These are phyloP conservation scores for Skeletonema tropicum DNA, from an alignment of 108 stramenopile genomes.

Conservation along the genomic window DNA sequence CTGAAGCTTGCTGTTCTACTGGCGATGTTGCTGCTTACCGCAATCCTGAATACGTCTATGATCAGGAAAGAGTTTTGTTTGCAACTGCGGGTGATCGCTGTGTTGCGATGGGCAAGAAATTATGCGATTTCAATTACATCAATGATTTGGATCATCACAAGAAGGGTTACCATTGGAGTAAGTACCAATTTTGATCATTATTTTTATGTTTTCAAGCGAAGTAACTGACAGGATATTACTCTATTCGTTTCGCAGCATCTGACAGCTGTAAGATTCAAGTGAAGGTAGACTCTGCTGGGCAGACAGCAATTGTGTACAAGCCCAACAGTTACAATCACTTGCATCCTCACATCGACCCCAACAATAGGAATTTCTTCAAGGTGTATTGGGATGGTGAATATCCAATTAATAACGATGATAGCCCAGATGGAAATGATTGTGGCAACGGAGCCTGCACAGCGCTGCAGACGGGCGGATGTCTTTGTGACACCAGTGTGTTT, in stretches of 20 bases:
- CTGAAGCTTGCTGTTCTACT: conserved; percentile 37
- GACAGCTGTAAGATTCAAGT: conserved; percentile 32
- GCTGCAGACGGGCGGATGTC: conserved; percentile 42
- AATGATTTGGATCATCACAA: conserved; percentile 7
- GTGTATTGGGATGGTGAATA: conserved; percentile 53
- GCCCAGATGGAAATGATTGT: conserved; percentile 27
- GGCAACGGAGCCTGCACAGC: conserved; percentile 21
- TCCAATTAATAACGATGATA: conserved; percentile 21
- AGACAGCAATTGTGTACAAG: conserved; percentile 49
- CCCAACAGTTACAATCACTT: conserved; percentile 29
- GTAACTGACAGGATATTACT: neutral
- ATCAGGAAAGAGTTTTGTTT: conserved; percentile 55
- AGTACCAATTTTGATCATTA: neutral
- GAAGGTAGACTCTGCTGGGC: conserved; percentile 47
- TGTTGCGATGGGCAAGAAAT: conserved; percentile 9
- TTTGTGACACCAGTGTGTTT: conserved; percentile 49
- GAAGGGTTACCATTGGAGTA: conserved; percentile 50
- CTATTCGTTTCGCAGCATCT: neutral
- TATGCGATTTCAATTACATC: conserved; percentile 31
- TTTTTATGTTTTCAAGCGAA: neutral
- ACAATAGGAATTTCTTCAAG: conserved; percentile 42
- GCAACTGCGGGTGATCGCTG: conserved; percentile 49
- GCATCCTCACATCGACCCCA: conserved; percentile 1
- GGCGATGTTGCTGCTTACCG: conserved; percentile 23
- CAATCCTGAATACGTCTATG: conserved; percentile 22